Evolutionary conservation across 1,284 basidiomycete species (phyloP), one percentile per base, ranked within the genome.

Genomic region (Ustilago lituana): DNA sequence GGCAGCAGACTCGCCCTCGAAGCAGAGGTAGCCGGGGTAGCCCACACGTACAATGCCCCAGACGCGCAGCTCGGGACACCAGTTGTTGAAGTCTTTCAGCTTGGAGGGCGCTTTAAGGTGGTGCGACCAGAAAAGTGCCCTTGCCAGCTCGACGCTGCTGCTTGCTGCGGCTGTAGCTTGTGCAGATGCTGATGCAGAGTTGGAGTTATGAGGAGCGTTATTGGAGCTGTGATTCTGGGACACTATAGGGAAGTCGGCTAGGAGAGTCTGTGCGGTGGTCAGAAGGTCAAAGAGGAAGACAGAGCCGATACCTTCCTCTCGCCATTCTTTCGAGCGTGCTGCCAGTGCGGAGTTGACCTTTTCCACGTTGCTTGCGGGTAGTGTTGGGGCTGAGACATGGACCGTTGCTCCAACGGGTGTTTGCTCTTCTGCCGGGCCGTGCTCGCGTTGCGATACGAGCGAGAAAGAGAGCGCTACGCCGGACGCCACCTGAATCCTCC

Each of bases 31-130:
- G 17, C 75, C 75, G 9, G 75, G 75, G 15, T 60, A 71, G 17
- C 68, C 74, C n/a, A 63, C 47, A 14, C 71, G 70, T 2, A 76
- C 52, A n/a, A 76, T 24, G 8, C 64, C 71, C 60, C 65, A 74
- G 15, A 76, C 12, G 24, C 35, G n/a, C 10, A 74, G 64, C 38
- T 74, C 71, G 11, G 67, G 44, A 52, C 64, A 71, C 68, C 71
- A 74, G 24, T 59, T 54, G 56, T 63, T 55, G 33, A 76, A 60
- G 19, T 76, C 70, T 27, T 67, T 63, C 15, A 70, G 57, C 38
- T 76, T 76, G 10, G 68, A 71, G 2, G 71, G 64, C 3, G 74
- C 71, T 32, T 68, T 70, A 29, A 76, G 65, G 33, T 76, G 74
- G 29, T 69, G 61, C 6, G 58, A 60, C 67, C 67, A 70, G 50